Conservation (phyloP, 257 asterid species). For the Rhazya stricta region DNA sequence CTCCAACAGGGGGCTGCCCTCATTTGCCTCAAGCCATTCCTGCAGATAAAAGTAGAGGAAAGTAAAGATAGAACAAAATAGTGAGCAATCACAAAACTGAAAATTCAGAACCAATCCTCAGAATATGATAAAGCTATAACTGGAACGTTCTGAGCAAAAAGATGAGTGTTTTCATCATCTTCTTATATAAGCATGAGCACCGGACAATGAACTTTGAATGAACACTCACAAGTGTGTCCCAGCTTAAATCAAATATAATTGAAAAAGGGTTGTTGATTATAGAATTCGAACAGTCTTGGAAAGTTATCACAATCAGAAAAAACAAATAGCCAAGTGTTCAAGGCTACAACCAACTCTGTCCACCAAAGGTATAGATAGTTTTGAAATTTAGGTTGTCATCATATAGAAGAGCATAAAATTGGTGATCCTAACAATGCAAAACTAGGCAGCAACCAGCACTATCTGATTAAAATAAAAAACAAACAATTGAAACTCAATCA, state of each 20-base stretch:
- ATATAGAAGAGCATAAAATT: background rate
- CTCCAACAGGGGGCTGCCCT: constrained; percentile 56
- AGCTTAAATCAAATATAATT: background rate
- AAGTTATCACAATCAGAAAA: background rate
- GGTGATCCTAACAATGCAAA: background rate
- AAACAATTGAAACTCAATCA: background rate
- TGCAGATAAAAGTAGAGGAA: constrained; percentile 28
- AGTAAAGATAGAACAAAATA: background rate
- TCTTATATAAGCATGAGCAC: background rate
- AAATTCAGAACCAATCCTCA: background rate
- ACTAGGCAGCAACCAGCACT: background rate
- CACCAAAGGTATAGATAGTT: background rate
- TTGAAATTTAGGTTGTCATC: background rate
- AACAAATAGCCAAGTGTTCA: background rate
- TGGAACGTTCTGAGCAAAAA: background rate
- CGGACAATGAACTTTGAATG: background rate
- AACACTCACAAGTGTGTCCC: background rate
- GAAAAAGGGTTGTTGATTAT: background rate
- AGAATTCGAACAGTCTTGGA: background rate
- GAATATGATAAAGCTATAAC: background rate
- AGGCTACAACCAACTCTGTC: background rate
- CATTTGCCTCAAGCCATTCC: constrained; percentile 84
- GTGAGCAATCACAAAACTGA: background rate
- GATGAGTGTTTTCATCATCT: background rate
- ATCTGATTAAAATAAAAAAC: background rate